phyloP scores from a whole-genome alignment of 495 filamentous ascomycete genomes.

The Penicillium macrosclerotiorum region DNA sequence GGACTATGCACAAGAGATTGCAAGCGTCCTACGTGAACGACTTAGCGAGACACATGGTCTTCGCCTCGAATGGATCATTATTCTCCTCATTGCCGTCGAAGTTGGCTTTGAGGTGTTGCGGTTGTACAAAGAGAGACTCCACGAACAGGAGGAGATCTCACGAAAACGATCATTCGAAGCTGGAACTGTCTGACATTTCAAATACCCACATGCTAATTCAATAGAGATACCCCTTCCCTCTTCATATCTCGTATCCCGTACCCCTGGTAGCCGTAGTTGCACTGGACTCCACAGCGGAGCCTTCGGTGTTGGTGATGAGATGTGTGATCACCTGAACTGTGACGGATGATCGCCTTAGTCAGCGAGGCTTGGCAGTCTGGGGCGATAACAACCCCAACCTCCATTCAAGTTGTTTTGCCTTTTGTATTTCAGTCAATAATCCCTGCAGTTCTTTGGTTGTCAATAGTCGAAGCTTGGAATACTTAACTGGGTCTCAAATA shows the following conservation, averaged over 20 bases:
- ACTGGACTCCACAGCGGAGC: slow-evolving; percentile 4
- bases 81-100: slow-evolving; percentile 88
- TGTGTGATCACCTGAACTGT: slow-evolving; percentile 1
- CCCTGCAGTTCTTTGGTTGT: not conserved
- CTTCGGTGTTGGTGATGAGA: slow-evolving; percentile 1
- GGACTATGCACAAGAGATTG: slow-evolving; percentile 96
- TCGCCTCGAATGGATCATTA: slow-evolving; percentile 95
- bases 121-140: slow-evolving; percentile 55
- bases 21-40: slow-evolving; percentile 80
- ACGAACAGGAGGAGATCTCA: slow-evolving; percentile 44
- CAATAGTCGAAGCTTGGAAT: not conserved
- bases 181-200: not conserved
- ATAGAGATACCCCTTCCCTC: slow-evolving; percentile 24
- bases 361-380: slow-evolving; percentile 2
- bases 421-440: not conserved
- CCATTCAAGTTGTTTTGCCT: not conserved
- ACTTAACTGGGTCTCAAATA: not conserved
- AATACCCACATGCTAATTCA: not conserved
- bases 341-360: slow-evolving; percentile 25
- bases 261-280: no score
- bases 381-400: slow-evolving; percentile 11
- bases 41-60: slow-evolving; percentile 87
- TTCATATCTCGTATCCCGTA: not conserved
- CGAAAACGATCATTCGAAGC: slow-evolving; percentile 12
- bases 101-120: slow-evolving; percentile 68